Percentiles rank a stretch among this genome's conserved stretches.
Conservation (phyloP, 768 basidiomycete species). For the Rhodosporidiobolus sp. region DNA sequence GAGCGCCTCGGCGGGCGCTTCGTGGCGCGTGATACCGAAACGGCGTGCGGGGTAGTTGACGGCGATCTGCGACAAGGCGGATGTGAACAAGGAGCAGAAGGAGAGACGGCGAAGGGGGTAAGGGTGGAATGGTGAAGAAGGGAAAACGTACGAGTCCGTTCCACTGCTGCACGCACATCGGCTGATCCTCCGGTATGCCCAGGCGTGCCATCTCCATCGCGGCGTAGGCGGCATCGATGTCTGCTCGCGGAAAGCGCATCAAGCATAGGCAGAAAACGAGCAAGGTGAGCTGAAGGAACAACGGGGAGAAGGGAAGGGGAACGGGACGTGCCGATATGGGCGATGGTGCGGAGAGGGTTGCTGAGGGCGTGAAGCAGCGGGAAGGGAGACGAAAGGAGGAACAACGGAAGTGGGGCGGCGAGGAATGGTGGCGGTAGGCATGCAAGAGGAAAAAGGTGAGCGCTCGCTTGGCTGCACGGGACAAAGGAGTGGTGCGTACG, state of each 20-base stretch:
- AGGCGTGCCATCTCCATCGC: constrained; percentile 78
- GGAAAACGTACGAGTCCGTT: constrained; percentile 54
- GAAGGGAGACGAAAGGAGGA: background rate
- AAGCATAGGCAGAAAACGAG: too few relatives aligned
- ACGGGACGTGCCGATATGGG: constrained; percentile 59
- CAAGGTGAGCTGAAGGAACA: background rate
- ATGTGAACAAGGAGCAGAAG: background rate
- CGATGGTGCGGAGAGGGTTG: constrained; percentile 77
- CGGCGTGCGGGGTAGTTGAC: constrained; percentile 92
- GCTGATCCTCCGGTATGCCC: constrained; percentile 53
- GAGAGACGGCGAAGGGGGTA: too few relatives aligned
- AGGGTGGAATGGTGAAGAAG: background rate
- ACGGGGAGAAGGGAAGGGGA: background rate
- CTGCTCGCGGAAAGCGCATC: constrained; percentile 48
- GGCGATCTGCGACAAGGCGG: constrained; percentile 58
- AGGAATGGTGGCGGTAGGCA: too few relatives aligned
- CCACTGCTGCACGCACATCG: constrained; percentile 58
- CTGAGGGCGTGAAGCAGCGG: constrained; percentile 43
- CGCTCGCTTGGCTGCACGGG: too few relatives aligned
- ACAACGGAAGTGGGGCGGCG: too few relatives aligned
- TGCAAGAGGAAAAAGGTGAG: background rate
- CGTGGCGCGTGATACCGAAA: constrained; percentile 90
- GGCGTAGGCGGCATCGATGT: constrained; percentile 69
- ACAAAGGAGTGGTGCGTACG: constrained; percentile 7
- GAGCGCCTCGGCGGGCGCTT: constrained; percentile 63